Evolutionary conservation across 202 grass and related monocot species (phyloP).

Genomic region (Hordeum pubiflorum): DNA sequence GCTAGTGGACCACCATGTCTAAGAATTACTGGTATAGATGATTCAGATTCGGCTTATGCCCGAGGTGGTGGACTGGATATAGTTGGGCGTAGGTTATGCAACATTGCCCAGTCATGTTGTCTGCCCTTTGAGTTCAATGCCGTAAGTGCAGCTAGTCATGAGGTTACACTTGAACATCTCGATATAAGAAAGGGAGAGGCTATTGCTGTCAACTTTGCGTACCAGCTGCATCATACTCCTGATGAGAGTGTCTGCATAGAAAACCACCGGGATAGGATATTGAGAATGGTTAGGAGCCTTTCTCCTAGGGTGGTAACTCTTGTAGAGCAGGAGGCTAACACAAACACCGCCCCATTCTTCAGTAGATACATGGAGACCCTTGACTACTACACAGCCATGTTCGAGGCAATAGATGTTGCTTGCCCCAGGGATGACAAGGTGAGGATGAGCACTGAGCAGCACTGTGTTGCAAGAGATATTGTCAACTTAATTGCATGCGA

Average conservation of each 20-base stretch:
- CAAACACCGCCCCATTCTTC: slow-evolving; percentile 85
- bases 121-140: slow-evolving; percentile 73
- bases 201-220: slow-evolving; percentile 71
- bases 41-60: slow-evolving; percentile 58
- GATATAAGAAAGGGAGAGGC: slow-evolving; percentile 48
- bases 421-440: slow-evolving; percentile 55
- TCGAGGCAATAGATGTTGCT: slow-evolving; percentile 78
- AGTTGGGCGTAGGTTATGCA: slow-evolving; percentile 47
- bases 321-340: slow-evolving; percentile 88
- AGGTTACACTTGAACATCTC: slow-evolving; percentile 69
- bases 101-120: slow-evolving; percentile 38
- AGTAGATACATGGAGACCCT: slow-evolving; percentile 67
- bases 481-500: slow-evolving; percentile 96
- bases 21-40: slow-evolving; percentile 84
- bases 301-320: slow-evolving; percentile 79
- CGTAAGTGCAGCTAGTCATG: slow-evolving; percentile 40
- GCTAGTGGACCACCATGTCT: slow-evolving; percentile 43
- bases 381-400: slow-evolving; percentile 91
- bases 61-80: slow-evolving; percentile 67
- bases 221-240: slow-evolving; percentile 83
- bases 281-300: slow-evolving; percentile 76
- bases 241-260: slow-evolving; percentile 70
- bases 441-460: slow-evolving; percentile 70
- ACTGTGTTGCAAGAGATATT: slow-evolving; percentile 86
- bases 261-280: slow-evolving; percentile 74